phyloP scores from a whole-genome alignment of 2,329 filamentous ascomycete species.

The Emergomyces africanus region DNA sequence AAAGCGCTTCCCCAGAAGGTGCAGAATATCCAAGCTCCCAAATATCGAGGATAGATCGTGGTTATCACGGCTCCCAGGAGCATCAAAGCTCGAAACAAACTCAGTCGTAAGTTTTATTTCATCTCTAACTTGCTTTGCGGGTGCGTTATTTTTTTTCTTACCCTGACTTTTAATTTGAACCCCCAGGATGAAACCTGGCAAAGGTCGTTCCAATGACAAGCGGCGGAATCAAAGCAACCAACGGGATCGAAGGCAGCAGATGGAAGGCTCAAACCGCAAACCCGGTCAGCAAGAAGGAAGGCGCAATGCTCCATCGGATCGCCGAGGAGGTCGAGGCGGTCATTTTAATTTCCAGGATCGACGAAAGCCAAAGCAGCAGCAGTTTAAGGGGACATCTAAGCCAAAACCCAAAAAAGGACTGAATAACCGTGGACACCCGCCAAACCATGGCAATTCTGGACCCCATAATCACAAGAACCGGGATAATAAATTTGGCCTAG shows the following conservation, averaged over 20 bases:
- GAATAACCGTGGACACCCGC: neutral
- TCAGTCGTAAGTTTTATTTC: neutral
- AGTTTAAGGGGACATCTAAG: neutral
- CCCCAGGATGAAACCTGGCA: neutral
- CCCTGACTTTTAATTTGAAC: neutral
- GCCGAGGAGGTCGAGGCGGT: slow-evolving; percentile 1
- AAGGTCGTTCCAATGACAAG: neutral
- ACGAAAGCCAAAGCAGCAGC: neutral
- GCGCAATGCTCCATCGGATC: neutral
- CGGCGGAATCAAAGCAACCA: neutral
- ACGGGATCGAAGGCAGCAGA: neutral
- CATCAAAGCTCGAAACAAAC: neutral
- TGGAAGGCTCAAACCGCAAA: neutral
- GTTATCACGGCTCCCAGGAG: neutral
- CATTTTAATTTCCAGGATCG: neutral
- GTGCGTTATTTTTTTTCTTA: neutral
- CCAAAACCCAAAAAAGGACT: neutral
- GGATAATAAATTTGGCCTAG: neutral
- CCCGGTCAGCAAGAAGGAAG: neutral
- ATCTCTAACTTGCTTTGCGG: neutral
- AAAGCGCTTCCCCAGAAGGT: neutral
- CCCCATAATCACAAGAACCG: neutral
- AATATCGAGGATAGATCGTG: neutral
- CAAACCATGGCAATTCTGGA: neutral
- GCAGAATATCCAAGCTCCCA: neutral